phyloP scores from a whole-genome alignment of 83 land plant genomes.

The Larix sibirica region DNA sequence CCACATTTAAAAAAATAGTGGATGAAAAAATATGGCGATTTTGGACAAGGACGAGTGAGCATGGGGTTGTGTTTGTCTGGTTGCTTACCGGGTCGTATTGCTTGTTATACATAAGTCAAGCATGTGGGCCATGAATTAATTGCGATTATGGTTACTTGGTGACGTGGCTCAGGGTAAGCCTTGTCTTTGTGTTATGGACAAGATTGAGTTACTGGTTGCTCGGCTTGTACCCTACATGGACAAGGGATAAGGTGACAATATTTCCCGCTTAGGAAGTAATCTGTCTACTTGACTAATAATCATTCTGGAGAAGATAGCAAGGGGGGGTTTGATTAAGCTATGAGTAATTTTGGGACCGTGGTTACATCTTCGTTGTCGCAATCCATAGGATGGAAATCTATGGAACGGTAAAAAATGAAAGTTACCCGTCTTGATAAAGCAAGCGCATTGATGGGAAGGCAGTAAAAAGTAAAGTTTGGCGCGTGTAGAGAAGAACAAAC shows the following conservation, averaged over 20 bases:
- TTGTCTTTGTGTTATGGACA: neutral
- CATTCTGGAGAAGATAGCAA: neutral
- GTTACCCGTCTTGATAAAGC: neutral
- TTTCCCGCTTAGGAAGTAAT: neutral
- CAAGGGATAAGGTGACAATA: neutral
- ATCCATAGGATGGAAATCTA: neutral
- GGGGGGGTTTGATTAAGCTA: neutral
- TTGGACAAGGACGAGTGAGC: too few species aligned
- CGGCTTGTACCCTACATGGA: neutral
- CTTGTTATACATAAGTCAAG: neutral
- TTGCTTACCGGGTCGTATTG: neutral
- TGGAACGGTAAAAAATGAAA: neutral
- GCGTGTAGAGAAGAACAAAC: too few species aligned
- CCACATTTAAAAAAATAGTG: too few species aligned
- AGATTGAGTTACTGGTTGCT: neutral
- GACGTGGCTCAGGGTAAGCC: too few species aligned
- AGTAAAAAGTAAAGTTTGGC: too few species aligned
- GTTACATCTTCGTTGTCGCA: neutral
- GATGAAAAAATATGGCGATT: too few species aligned
- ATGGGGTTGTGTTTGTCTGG: neutral
- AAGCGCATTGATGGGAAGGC: too few species aligned
- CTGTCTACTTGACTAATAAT: slow-evolving; percentile 4
- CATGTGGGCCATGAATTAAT: neutral
- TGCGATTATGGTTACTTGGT: too few species aligned
- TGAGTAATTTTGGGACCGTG: too few species aligned